Percentiles rank a stretch among this genome's conserved stretches.
These are phyloP conservation scores for Geotrichum klebahnii DNA, from an alignment of 1,139 yeast genomes.

Conservation along the genomic window DNA sequence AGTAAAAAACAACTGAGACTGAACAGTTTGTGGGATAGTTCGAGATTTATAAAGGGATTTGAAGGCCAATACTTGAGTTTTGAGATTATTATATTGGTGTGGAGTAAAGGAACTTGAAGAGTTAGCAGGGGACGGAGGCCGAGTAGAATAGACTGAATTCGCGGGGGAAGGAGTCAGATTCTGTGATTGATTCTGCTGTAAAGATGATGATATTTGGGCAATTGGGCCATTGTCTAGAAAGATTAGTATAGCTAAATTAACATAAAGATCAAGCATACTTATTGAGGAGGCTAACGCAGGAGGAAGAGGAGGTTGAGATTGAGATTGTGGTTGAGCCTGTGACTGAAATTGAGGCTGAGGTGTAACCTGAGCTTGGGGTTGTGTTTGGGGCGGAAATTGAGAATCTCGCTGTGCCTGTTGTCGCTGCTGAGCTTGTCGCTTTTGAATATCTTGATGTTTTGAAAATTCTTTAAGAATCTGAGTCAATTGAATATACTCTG, in stretches of 20 bases:
- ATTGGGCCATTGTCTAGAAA: too few relatives aligned
- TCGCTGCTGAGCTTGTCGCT: constrained; percentile 53
- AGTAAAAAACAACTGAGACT: constrained; percentile 37
- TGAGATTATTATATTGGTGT: constrained; percentile 52
- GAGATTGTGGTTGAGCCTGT: constrained; percentile 23
- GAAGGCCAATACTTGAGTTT: constrained; percentile 67
- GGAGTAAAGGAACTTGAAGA: constrained; percentile 37
- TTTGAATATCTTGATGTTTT: constrained; percentile 38
- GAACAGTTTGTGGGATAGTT: constrained; percentile 53
- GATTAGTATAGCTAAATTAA: too few relatives aligned
- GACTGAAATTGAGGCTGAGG: too few relatives aligned
- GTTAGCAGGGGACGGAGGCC: neutral
- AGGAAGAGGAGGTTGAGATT: too few relatives aligned
- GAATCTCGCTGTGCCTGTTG: too few relatives aligned
- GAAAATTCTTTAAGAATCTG: constrained; percentile 33
- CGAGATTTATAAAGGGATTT: constrained; percentile 68
- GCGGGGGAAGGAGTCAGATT: neutral
- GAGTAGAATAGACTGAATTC: constrained; percentile 2
- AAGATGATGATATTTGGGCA: too few relatives aligned
- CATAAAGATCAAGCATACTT: too few relatives aligned
- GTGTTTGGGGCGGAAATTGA: too few relatives aligned
- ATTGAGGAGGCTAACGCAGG: too few relatives aligned
- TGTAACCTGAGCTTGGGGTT: too few relatives aligned
- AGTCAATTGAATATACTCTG: constrained; percentile 38
- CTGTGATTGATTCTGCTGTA: neutral